A percentile compares a stretch with the other conserved stretches of the same genome.
phyloP scores from a whole-genome alignment of 2,329 filamentous ascomycete genomes.

The Colletotrichum karsti region DNA sequence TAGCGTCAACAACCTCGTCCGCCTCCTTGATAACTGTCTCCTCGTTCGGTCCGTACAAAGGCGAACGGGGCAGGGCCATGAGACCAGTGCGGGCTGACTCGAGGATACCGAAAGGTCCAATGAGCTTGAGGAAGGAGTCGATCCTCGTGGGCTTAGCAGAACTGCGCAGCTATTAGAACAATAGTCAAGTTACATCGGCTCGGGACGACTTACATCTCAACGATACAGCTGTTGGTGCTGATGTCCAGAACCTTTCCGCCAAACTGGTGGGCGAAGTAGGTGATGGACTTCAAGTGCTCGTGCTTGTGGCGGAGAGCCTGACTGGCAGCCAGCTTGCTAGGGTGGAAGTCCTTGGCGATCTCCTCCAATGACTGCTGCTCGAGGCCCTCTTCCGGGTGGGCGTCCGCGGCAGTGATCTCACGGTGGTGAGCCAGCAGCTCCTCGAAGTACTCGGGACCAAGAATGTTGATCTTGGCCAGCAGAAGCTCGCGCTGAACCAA shows the following conservation, averaged over 20 bases:
- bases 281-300: constrained; percentile 95
- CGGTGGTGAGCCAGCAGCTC: constrained; percentile 95
- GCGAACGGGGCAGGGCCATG: constrained; percentile 95
- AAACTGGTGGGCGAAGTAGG: constrained; percentile 96
- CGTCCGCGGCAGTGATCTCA: constrained; percentile 72
- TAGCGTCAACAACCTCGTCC: constrained; percentile 93
- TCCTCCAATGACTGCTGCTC: constrained; percentile 53
- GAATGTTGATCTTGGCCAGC: constrained; percentile 94
- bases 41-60: constrained; percentile 79
- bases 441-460: constrained; percentile 98
- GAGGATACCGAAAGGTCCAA: constrained; percentile 93
- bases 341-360: constrained; percentile 80
- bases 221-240: constrained; percentile 97
- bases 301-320: constrained; percentile 96
- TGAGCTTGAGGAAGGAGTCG: constrained; percentile 96
- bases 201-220: constrained; percentile 80
- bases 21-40: constrained; percentile 81
- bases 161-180: constrained; percentile 50
- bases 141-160: constrained; percentile 94
- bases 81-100: constrained; percentile 95
- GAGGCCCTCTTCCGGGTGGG: constrained; percentile 53
- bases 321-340: constrained; percentile 83
- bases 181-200: background rate
- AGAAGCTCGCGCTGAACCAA: constrained; percentile 96
- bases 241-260: constrained; percentile 98